These are phyloP conservation scores for Licmophora abbreviata DNA, from an alignment of 108 stramenopile genomes.

Conservation along the genomic window DNA sequence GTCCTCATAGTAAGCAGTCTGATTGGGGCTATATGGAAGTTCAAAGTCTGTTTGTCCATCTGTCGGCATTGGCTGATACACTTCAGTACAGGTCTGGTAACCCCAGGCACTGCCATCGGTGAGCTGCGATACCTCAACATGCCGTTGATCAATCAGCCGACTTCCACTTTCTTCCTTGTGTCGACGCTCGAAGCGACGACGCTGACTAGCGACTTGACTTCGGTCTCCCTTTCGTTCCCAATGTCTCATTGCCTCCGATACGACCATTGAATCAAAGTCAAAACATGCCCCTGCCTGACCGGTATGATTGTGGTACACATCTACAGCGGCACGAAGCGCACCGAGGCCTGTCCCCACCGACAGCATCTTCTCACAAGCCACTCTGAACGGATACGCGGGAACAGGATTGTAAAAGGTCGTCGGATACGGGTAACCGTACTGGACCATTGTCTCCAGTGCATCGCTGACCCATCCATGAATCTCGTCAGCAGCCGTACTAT, in stretches of 20 bases:
- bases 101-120: slow-evolving; percentile 20
- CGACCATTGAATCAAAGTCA: slow-evolving; percentile 6
- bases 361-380: slow-evolving; percentile 24
- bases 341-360: slow-evolving; percentile 9
- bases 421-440: slow-evolving; percentile 31
- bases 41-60: slow-evolving; percentile 28
- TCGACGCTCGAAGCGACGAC: slow-evolving; percentile 1
- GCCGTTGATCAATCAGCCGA: not conserved
- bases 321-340: slow-evolving; percentile 18
- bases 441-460: slow-evolving; percentile 30
- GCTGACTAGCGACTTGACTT: not conserved
- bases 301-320: slow-evolving; percentile 26
- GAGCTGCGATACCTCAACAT: no score
- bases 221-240: slow-evolving; percentile 1
- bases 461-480: slow-evolving; percentile 20
- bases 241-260: not conserved
- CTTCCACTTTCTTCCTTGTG: not conserved
- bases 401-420: slow-evolving; percentile 27
- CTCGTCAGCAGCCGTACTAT: slow-evolving; percentile 3
- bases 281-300: slow-evolving; percentile 21
- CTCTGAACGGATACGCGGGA: slow-evolving; percentile 22
- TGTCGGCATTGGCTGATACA: slow-evolving; percentile 32
- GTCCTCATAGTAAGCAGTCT: slow-evolving; percentile 14
- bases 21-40: slow-evolving; percentile 22
- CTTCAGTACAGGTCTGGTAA: slow-evolving; percentile 31